phyloP scores from a whole-genome alignment of 805 yeast species.

The Saturnispora mendoncae region DNA sequence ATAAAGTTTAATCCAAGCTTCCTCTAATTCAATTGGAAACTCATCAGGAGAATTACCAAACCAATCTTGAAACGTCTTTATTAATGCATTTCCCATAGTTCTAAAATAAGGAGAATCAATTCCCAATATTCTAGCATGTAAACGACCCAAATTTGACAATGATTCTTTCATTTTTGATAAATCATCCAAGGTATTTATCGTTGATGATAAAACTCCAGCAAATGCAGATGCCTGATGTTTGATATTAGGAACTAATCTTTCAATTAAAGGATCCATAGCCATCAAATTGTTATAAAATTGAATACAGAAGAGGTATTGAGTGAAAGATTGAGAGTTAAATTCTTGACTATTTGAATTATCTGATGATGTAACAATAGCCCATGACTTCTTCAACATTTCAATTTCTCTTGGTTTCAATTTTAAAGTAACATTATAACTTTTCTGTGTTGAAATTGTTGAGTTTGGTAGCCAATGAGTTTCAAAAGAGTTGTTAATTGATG shows the following conservation, averaged over 20 bases:
- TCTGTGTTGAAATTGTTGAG: slow-evolving; percentile 23
- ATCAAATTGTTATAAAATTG: slow-evolving; percentile 69
- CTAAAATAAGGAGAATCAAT: slow-evolving; percentile 62
- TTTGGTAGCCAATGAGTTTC: slow-evolving; percentile 30
- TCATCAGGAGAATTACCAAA: slow-evolving; percentile 30
- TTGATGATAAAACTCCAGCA: slow-evolving; percentile 67
- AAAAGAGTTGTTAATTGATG: slow-evolving; percentile 22
- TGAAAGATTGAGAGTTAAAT: slow-evolving; percentile 30
- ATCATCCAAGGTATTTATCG: slow-evolving; percentile 56
- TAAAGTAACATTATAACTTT: slow-evolving; percentile 19
- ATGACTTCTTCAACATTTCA: slow-evolving; percentile 37
- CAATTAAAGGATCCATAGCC: slow-evolving; percentile 51
- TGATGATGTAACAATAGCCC: slow-evolving; percentile 32
- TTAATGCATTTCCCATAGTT: slow-evolving; percentile 63
- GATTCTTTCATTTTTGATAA: slow-evolving; percentile 49
- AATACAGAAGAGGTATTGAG: slow-evolving; percentile 58
- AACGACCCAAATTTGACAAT: slow-evolving; percentile 54
- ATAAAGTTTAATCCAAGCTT: slow-evolving; percentile 64
- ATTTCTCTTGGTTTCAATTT: slow-evolving; percentile 31
- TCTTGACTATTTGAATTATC: slow-evolving; percentile 5
- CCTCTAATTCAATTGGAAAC: slow-evolving; percentile 53
- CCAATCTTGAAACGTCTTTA: slow-evolving; percentile 60
- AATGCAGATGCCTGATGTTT: slow-evolving; percentile 73
- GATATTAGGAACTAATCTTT: slow-evolving; percentile 61
- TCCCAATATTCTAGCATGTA: slow-evolving; percentile 68